A percentile compares a stretch with the other conserved stretches of the same genome.
These are phyloP conservation scores for Saturnispora gosingensis DNA, from an alignment of 805 yeast species.

Conservation along the genomic window DNA sequence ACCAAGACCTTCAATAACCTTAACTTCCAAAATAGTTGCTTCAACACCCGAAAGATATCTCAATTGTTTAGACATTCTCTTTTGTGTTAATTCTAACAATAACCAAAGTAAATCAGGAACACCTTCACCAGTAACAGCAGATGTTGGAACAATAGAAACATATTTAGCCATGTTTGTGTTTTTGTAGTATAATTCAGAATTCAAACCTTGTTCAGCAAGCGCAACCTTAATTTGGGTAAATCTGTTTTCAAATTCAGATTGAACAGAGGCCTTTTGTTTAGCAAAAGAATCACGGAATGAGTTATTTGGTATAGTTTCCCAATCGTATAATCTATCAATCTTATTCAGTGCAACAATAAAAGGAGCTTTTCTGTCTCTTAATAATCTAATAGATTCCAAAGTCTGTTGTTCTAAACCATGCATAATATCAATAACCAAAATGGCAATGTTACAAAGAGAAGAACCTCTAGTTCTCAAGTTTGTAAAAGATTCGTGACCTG, in stretches of 20 bases:
- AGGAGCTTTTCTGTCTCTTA: conserved; percentile 97
- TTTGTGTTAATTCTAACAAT: conserved; percentile 88
- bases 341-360: conserved; percentile 95
- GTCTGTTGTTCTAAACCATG: conserved; percentile 99
- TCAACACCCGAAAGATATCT: conserved; percentile 91
- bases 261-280: conserved; percentile 74
- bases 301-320: conserved; percentile 86
- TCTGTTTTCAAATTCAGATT: conserved; percentile 86
- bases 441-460: conserved; percentile 97
- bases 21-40: conserved; percentile 95
- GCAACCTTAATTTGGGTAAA: conserved; percentile 78
- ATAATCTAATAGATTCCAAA: conserved; percentile 79
- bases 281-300: conserved; percentile 91
- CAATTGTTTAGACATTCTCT: conserved; percentile 97
- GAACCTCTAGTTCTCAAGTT: conserved; percentile 98
- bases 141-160: conserved; percentile 95
- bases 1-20: conserved; percentile 97
- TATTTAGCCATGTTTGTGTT: conserved; percentile 88
- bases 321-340: conserved; percentile 93
- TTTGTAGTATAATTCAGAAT: conserved; percentile 92
- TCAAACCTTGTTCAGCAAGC: conserved; percentile 95
- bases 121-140: conserved; percentile 99
- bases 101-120: conserved; percentile 97
- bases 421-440: conserved; percentile 96
- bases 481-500: conserved; percentile 99